Evolutionary conservation across 1,284 basidiomycete species (phyloP).

Genomic region (Microbotryomycetes sp.): DNA sequence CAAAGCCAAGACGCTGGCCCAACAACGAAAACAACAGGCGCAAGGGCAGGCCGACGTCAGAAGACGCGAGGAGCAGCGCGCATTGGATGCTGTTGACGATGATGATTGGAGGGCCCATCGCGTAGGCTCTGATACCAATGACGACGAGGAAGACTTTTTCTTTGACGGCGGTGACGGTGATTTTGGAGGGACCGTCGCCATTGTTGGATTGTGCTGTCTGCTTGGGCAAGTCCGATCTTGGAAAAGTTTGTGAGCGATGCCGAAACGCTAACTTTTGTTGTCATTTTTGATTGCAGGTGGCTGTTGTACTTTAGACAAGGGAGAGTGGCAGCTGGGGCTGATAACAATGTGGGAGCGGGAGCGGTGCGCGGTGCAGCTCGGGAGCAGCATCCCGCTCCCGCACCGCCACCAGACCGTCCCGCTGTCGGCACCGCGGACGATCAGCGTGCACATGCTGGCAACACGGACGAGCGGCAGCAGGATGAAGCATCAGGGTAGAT

Average conservation of each 20-base stretch:
- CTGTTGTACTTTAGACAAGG: conserved; percentile 35
- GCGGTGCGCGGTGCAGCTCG: background rate
- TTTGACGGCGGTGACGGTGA: conserved; percentile 30
- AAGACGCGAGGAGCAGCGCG: background rate
- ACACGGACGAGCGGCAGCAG: too few relatives aligned
- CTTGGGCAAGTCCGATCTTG: conserved; percentile 23
- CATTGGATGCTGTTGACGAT: background rate
- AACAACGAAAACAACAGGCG: background rate
- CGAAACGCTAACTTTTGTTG: background rate
- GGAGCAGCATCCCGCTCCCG: background rate
- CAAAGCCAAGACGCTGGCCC: background rate
- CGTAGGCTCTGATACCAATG: background rate
- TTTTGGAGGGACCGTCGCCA: conserved; percentile 33
- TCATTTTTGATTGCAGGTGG: conserved; percentile 22
- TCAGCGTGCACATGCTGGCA: background rate
- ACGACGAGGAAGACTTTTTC: conserved; percentile 27
- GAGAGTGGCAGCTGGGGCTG: background rate
- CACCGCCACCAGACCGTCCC: conserved; percentile 1
- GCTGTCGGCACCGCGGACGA: too few relatives aligned
- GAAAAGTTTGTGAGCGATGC: too few relatives aligned
- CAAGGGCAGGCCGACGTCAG: background rate
- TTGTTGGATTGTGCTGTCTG: conserved; percentile 31
- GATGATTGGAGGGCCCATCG: background rate
- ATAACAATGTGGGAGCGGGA: background rate
- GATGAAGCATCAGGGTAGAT: too few relatives aligned